Evolutionary conservation across 208 protist genomes (phyloP), one percentile per base, ranked within the genome.

Genomic region (Kentomonas sorsogonicus): DNA sequence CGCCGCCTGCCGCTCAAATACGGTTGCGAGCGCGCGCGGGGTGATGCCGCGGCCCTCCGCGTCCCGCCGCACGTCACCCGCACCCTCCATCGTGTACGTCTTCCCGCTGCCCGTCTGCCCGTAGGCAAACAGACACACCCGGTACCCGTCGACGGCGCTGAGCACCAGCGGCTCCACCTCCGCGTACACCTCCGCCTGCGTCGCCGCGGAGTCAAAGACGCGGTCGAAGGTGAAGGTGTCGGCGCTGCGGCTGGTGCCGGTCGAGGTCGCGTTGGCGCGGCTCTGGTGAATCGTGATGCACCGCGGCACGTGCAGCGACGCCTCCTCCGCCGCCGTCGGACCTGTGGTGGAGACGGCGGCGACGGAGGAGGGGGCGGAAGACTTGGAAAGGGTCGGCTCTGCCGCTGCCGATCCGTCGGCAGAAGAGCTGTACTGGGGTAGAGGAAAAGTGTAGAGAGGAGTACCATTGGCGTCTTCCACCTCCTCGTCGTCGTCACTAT

Each of bases 1-100:
- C 57, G 61, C 78, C 25, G 72, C 71, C 47, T 79, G 62, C 2
- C 87, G 82, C 38, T 52, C 50, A 36, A 94, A 88, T 33, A 96
- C 80, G 7, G 82, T 83, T 36, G 65, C 60, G 36, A 96, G 60
- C 1, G 87, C 83, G 18, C 91, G 83, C 7, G 93, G 93, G 9
- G 83, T 96, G 34, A 95, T 78, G 31, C 93, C 93, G 45, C 72
- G 60, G 20, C 44, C 15, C 29, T 85, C 64, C 18, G 69, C 68
- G 1, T 46, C 40, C 16, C 50, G 36, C 15, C 53, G 54, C 1
- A 25, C 26, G 40, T 78, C 40, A 25, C 79, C 59, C n/a, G n/a
- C n/a, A 15, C 91, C 91, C 40, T 93, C 83, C 87, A 97, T 97
- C 6, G 83, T 95, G 65, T 91, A 93, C 11, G 92, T 97, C 60